Percentiles rank a stretch among this genome's conserved stretches.
phyloP scores from a whole-genome alignment of 2,329 filamentous ascomycete species.

The Fusarium brachygibbosum region DNA sequence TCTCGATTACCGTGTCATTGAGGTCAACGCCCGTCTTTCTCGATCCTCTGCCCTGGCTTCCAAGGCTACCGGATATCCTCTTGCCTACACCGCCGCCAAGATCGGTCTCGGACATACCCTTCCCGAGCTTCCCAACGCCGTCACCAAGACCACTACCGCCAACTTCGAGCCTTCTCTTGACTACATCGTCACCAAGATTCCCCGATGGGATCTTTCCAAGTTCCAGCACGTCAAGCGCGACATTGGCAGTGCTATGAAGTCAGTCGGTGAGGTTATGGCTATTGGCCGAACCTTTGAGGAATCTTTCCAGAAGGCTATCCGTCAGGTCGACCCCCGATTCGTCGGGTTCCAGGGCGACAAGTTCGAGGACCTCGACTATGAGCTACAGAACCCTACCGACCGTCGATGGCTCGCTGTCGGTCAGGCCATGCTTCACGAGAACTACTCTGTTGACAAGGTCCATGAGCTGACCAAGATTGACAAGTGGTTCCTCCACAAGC shows the following conservation, averaged over 20 bases:
- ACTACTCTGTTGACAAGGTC: slow-evolving; percentile 91
- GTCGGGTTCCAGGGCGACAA: slow-evolving; percentile 95
- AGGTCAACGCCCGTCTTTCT: slow-evolving; percentile 98
- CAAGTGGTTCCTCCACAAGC: slow-evolving; percentile 99
- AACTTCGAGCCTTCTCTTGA: slow-evolving; percentile 98
- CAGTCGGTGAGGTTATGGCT: slow-evolving; percentile 98
- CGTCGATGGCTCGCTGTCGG: slow-evolving; percentile 97
- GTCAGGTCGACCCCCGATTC: slow-evolving; percentile 93
- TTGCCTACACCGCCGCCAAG: slow-evolving; percentile 98
- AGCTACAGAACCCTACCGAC: slow-evolving; percentile 92
- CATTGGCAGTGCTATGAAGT: slow-evolving; percentile 99
- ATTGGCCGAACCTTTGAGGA: slow-evolving; percentile 99
- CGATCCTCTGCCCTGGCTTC: slow-evolving; percentile 96
- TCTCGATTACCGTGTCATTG: slow-evolving; percentile 97
- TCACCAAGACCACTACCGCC: slow-evolving; percentile 98
- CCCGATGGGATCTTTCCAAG: slow-evolving; percentile 97
- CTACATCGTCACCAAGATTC: slow-evolving; percentile 99
- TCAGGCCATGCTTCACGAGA: slow-evolving; percentile 97
- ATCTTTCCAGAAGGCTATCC: slow-evolving; percentile 98
- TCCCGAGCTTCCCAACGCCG: slow-evolving; percentile 95
- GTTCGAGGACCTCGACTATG: slow-evolving; percentile 92
- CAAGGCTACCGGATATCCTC: slow-evolving; percentile 96
- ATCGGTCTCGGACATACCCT: slow-evolving; percentile 96
- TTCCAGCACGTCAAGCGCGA: slow-evolving; percentile 99
- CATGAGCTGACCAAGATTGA: slow-evolving; percentile 98